Conservation (phyloP, 208 protist species). For the Entamoeba moshkovskii region DNA sequence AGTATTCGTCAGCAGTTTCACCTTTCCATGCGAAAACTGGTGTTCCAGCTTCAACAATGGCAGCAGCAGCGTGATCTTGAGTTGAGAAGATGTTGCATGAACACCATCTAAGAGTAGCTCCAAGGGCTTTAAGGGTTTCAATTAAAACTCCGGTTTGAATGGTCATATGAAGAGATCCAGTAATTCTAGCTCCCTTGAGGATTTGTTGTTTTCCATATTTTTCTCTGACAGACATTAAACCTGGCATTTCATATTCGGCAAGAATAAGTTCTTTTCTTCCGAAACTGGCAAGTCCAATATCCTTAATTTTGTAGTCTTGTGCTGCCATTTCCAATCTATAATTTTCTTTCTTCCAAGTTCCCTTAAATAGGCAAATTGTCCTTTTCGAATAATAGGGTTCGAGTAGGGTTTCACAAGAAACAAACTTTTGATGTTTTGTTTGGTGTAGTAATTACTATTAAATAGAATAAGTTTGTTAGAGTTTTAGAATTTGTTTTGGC, state of each 20-base stretch:
- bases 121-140: conserved; percentile 86
- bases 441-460: no score
- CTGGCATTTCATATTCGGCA: conserved; percentile 96
- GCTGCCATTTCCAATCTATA: no score
- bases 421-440: no score
- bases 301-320: background rate
- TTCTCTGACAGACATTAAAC: conserved; percentile 80
- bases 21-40: conserved; percentile 97
- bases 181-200: conserved; percentile 81
- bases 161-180: conserved; percentile 97
- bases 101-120: conserved; percentile 77
- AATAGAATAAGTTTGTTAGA: no score
- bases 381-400: no score
- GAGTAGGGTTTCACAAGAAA: no score
- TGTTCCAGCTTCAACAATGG: conserved; percentile 69
- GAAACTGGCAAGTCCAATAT: background rate
- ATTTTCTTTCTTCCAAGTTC: no score
- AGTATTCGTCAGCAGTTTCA: conserved; percentile 95
- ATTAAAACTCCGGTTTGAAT: conserved; percentile 98
- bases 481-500: no score
- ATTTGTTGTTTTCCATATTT: conserved; percentile 61
- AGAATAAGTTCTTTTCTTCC: conserved; percentile 87
- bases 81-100: conserved; percentile 99
- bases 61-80: conserved; percentile 77
- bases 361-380: no score